These are phyloP conservation scores for Wickerhamomyces xylosicus DNA, from an alignment of 805 yeast genomes.

Conservation along the genomic window DNA sequence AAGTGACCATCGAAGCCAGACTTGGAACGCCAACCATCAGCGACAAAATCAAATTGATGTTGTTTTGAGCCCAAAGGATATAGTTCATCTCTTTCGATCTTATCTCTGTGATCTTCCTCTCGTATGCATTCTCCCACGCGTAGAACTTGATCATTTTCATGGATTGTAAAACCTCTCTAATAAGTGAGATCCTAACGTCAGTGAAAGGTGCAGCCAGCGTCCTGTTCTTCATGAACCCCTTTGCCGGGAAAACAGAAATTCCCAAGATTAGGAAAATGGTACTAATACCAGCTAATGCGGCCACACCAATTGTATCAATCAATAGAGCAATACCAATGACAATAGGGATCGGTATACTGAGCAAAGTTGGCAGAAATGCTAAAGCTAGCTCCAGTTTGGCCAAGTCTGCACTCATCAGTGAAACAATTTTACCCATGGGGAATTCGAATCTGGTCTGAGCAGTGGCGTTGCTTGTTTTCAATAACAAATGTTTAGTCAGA, in stretches of 20 bases:
- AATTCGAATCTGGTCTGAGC: slow-evolving; percentile 44
- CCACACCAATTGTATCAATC: slow-evolving; percentile 53
- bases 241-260: slow-evolving; percentile 31
- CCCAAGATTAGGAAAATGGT: slow-evolving; percentile 31
- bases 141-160: slow-evolving; percentile 64
- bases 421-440: slow-evolving; percentile 60
- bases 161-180: slow-evolving; percentile 46
- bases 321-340: slow-evolving; percentile 49
- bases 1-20: slow-evolving; percentile 42
- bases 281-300: slow-evolving; percentile 56
- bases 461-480: slow-evolving; percentile 51
- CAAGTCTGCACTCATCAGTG: slow-evolving; percentile 70
- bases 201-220: slow-evolving; percentile 40
- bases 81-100: slow-evolving; percentile 45
- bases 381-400: slow-evolving; percentile 65
- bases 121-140: slow-evolving; percentile 74
- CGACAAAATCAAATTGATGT: slow-evolving; percentile 45
- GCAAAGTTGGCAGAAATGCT: slow-evolving; percentile 43
- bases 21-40: slow-evolving; percentile 37
- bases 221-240: slow-evolving; percentile 35
- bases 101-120: slow-evolving; percentile 33
- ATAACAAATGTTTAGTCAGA: slow-evolving; percentile 55
- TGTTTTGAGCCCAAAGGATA: slow-evolving; percentile 42
- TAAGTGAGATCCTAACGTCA: slow-evolving; percentile 45
- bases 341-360: slow-evolving; percentile 44